Conservation (phyloP, 768 basidiomycete species). For the Suillus bovinus region DNA sequence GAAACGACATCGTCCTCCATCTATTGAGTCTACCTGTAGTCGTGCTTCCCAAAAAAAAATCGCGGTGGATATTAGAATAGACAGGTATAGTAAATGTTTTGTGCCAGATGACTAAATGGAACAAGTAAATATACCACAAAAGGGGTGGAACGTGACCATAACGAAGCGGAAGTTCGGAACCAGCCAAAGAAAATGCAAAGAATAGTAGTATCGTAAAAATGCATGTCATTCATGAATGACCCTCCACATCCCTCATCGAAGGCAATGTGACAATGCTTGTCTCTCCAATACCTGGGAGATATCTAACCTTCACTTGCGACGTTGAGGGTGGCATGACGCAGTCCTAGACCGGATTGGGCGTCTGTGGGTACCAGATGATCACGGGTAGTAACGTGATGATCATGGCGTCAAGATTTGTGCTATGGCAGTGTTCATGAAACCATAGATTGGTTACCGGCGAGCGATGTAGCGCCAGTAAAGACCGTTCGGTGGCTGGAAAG, state of each 20-base stretch:
- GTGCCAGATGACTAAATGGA: slow-evolving; percentile 2
- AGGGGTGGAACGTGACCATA: not conserved
- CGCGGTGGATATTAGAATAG: not conserved
- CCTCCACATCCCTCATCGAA: slow-evolving; percentile 4
- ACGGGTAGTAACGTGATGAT: not conserved
- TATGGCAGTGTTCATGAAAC: slow-evolving; percentile 3
- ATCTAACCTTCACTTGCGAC: not conserved
- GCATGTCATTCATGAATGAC: slow-evolving; percentile 3
- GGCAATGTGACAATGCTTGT: not conserved
- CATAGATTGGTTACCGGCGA: slow-evolving; percentile 35
- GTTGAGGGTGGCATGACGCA: slow-evolving; percentile 5
- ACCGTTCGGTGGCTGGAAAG: slow-evolving; percentile 42
- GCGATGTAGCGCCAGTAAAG: slow-evolving; percentile 49
- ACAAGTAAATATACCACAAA: slow-evolving; percentile 1
- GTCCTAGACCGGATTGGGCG: not conserved
- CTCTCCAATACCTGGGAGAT: slow-evolving; percentile 2
- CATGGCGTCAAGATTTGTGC: not conserved
- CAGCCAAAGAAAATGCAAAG: slow-evolving; percentile 9
- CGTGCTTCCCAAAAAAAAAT: not conserved
- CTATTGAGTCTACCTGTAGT: not conserved
- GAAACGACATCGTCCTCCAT: not conserved
- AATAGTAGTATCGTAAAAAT: slow-evolving; percentile 6
- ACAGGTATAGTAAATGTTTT: not conserved
- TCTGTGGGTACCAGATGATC: not conserved
- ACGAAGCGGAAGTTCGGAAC: not conserved